These are phyloP conservation scores for Pistacia integerrima DNA, from an alignment of 345 rosid genomes.

Conservation along the genomic window DNA sequence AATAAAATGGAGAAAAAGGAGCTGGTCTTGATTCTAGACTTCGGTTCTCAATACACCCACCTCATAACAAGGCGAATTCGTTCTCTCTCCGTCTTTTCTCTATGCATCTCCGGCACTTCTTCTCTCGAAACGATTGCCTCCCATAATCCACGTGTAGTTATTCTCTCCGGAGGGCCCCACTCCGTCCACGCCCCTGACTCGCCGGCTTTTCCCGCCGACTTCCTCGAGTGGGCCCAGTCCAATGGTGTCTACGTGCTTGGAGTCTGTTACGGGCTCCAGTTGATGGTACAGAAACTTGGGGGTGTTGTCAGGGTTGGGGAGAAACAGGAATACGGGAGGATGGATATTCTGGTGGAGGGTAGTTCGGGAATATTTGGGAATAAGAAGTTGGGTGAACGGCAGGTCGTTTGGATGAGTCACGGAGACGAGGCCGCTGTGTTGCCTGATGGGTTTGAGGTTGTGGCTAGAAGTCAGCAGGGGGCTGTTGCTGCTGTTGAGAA, in stretches of 20 bases:
- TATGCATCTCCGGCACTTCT: slow-evolving; percentile 85
- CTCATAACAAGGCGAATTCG: slow-evolving; percentile 92
- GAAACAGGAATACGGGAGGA: slow-evolving; percentile 91
- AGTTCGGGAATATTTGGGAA: slow-evolving; percentile 61
- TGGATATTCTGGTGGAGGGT: slow-evolving; percentile 76
- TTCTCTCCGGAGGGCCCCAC: slow-evolving; percentile 98
- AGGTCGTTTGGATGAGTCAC: slow-evolving; percentile 98
- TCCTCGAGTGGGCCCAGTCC: slow-evolving; percentile 68
- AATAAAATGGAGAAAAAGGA: slow-evolving; percentile 54
- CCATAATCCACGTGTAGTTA: slow-evolving; percentile 68
- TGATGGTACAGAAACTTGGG: slow-evolving; percentile 83
- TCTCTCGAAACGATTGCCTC: slow-evolving; percentile 57
- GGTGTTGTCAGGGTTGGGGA: slow-evolving; percentile 77
- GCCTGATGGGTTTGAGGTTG: slow-evolving; percentile 79
- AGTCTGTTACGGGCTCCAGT: slow-evolving; percentile 83
- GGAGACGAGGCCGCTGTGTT: slow-evolving; percentile 80
- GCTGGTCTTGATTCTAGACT: slow-evolving; percentile 85
- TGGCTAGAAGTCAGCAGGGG: slow-evolving; percentile 78
- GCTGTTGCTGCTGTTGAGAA: slow-evolving; percentile 80
- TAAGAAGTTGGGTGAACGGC: slow-evolving; percentile 62
- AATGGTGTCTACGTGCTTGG: slow-evolving; percentile 70
- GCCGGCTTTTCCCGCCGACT: slow-evolving; percentile 77
- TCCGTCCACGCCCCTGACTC: slow-evolving; percentile 73
- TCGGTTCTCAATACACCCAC: slow-evolving; percentile 91
- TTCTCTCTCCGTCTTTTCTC: slow-evolving; percentile 80